These are phyloP conservation scores for Neurospora pannonica DNA, from an alignment of 495 filamentous ascomycete genomes.

Conservation along the genomic window DNA sequence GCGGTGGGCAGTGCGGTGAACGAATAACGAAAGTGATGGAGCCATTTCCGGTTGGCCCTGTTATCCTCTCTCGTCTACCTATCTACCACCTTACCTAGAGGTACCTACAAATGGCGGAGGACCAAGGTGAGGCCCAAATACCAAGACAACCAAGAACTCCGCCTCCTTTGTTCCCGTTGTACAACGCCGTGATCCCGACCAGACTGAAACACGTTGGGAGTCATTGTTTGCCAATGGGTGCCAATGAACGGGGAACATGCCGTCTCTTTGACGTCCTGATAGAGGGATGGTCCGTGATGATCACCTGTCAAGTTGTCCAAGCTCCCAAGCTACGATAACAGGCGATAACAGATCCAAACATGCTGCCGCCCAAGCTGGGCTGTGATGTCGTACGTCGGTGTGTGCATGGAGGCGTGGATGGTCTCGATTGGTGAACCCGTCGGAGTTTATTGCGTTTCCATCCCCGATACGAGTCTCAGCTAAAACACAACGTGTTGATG, in stretches of 20 bases:
- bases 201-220: neutral
- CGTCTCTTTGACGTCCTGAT: neutral
- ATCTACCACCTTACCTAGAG: too few species aligned
- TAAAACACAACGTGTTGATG: neutral
- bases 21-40: neutral
- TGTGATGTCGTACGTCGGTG: neutral
- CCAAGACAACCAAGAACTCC: neutral
- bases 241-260: neutral
- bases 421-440: neutral
- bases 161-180: neutral
- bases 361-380: neutral
- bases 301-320: neutral
- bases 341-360: neutral
- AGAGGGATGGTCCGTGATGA: neutral
- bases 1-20: neutral
- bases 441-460: neutral
- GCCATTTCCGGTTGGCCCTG: neutral
- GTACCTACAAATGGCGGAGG: neutral
- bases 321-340: neutral
- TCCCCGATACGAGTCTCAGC: neutral
- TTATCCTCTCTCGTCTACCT: too few species aligned
- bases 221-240: neutral
- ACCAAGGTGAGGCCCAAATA: neutral
- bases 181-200: neutral
- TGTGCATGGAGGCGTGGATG: neutral